Evolutionary conservation across 805 yeast genomes (phyloP).

Genomic region (Pichia pseudocactophila): DNA sequence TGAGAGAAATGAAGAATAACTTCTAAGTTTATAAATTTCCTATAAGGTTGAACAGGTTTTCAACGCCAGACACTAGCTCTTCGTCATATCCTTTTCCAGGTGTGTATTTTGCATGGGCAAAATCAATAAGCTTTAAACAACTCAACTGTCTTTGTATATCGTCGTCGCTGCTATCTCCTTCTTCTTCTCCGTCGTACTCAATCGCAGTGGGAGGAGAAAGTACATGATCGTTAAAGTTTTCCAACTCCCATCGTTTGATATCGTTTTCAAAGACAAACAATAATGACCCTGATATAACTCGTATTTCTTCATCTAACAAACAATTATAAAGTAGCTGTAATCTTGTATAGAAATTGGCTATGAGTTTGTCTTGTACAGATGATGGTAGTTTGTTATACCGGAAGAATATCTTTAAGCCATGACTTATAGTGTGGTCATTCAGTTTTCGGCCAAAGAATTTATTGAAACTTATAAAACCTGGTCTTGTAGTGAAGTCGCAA

Average conservation of each 20-base stretch:
- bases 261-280: slow-evolving; percentile 71
- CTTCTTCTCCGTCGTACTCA: slow-evolving; percentile 25
- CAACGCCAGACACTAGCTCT: slow-evolving; percentile 61
- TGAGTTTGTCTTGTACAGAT: slow-evolving; percentile 30
- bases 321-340: slow-evolving; percentile 60
- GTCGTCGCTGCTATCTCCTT: slow-evolving; percentile 24
- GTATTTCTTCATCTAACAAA: slow-evolving; percentile 48
- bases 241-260: slow-evolving; percentile 38
- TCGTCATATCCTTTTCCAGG: slow-evolving; percentile 66
- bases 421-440: slow-evolving; percentile 31
- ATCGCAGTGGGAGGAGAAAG: slow-evolving; percentile 20
- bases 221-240: slow-evolving; percentile 33
- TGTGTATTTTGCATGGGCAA: slow-evolving; percentile 71
- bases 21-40: slow-evolving; percentile 26
- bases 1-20: slow-evolving; percentile 72
- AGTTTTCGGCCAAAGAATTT: slow-evolving; percentile 55
- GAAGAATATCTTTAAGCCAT: slow-evolving; percentile 41
- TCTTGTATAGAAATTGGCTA: slow-evolving; percentile 44
- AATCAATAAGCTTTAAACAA: slow-evolving; percentile 66
- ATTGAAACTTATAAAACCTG: slow-evolving; percentile 37
- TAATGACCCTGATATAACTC: slow-evolving; percentile 65
- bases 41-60: slow-evolving; percentile 43
- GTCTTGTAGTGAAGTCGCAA: slow-evolving; percentile 14
- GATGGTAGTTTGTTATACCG: slow-evolving; percentile 26
- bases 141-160: slow-evolving; percentile 37